Conservation (phyloP, 176 grass and related monocot species). For the Miscanthus lutarioriparius region DNA sequence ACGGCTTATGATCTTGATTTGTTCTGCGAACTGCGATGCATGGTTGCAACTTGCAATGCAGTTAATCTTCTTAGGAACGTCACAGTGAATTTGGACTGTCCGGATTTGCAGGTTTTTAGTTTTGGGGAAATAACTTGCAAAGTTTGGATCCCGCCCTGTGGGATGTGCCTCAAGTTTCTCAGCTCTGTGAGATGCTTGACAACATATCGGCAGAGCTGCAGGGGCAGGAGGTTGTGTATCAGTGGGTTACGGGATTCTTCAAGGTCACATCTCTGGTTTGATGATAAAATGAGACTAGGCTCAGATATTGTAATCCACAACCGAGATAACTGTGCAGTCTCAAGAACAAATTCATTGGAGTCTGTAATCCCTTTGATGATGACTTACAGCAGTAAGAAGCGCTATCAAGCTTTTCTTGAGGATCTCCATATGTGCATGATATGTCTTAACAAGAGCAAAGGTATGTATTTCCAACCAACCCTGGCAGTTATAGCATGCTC, state of each 20-base stretch:
- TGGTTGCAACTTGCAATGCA: neutral
- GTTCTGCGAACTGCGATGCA: neutral
- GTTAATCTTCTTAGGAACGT: neutral
- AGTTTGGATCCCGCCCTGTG: too few species aligned
- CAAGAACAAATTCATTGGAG: constrained; percentile 33
- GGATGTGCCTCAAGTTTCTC: too few species aligned
- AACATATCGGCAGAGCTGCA: constrained; percentile 51
- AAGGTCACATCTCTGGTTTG: constrained; percentile 39
- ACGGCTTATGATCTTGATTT: neutral
- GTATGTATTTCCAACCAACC: neutral
- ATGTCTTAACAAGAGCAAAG: constrained; percentile 47
- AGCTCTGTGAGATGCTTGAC: constrained; percentile 54
- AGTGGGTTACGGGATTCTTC: constrained; percentile 50
- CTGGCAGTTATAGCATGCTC: neutral
- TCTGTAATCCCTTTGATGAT: constrained; percentile 47
- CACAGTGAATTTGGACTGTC: neutral
- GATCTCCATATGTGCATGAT: constrained; percentile 48
- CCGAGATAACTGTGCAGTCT: constrained; percentile 32
- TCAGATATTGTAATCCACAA: neutral
- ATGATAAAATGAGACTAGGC: constrained; percentile 39
- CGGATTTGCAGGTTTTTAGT: neutral
- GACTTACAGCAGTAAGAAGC: constrained; percentile 36
- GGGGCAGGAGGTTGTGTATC: constrained; percentile 60
- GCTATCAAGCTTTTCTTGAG: constrained; percentile 44
- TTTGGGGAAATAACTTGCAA: neutral